Evolutionary conservation across 352 stramenopile genomes (phyloP).

Genomic region (Phytophthora sojae): DNA sequence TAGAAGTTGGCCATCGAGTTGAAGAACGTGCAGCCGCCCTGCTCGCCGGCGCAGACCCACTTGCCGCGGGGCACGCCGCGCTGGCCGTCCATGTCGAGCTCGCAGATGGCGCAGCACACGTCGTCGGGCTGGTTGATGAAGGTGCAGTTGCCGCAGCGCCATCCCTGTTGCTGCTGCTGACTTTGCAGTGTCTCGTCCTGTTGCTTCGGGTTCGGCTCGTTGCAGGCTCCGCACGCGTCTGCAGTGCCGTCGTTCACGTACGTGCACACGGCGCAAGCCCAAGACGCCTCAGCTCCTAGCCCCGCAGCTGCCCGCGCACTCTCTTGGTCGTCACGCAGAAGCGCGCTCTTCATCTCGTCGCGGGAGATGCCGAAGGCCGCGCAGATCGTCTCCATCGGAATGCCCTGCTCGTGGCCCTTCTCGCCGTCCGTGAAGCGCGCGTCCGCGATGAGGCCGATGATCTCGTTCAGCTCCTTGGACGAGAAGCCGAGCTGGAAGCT

Average conservation of each 20-base stretch:
- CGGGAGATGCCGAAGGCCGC: conserved; percentile 70
- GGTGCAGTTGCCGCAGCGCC: conserved; percentile 87
- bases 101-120: conserved; percentile 80
- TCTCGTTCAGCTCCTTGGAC: conserved; percentile 84
- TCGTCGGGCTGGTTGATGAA: conserved; percentile 87
- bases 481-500: conserved; percentile 88
- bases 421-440: conserved; percentile 48
- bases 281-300: conserved; percentile 38
- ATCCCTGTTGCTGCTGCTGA: conserved; percentile 61
- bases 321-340: conserved; percentile 59
- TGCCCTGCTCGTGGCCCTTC: conserved; percentile 38
- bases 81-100: conserved; percentile 82
- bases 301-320: conserved; percentile 20
- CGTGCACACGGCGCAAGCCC: conserved; percentile 82
- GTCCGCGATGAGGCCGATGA: conserved; percentile 82
- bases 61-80: conserved; percentile 83
- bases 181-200: conserved; percentile 32
- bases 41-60: conserved; percentile 85
- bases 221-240: conserved; percentile 63
- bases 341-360: conserved; percentile 59
- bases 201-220: conserved; percentile 62
- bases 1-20: conserved; percentile 86
- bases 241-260: conserved; percentile 68
- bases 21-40: conserved; percentile 90
- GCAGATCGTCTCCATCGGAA: conserved; percentile 77